phyloP scores from a whole-genome alignment of 2,329 filamentous ascomycete species.

The Parafenestella ontariensis region DNA sequence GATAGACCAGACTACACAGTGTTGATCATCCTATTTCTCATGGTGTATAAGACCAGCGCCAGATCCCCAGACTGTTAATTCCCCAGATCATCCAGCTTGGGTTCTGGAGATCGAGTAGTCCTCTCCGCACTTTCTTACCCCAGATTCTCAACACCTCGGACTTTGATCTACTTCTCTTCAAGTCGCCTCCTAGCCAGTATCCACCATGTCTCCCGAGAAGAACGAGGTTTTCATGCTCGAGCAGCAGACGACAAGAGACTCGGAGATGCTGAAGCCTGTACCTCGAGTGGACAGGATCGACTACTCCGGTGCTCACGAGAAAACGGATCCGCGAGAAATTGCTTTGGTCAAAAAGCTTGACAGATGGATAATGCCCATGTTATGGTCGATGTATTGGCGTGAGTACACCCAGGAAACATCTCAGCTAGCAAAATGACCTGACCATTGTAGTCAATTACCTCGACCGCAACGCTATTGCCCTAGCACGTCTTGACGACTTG shows the following conservation, averaged over 20 bases:
- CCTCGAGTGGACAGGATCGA: conserved; percentile 37
- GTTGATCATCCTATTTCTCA: neutral
- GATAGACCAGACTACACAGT: conserved; percentile 1
- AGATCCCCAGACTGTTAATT: conserved; percentile 27
- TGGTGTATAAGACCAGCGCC: conserved; percentile 27
- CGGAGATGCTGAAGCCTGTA: conserved; percentile 29
- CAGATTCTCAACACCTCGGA: neutral
- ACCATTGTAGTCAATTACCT: conserved; percentile 19
- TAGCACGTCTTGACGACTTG: conserved; percentile 67
- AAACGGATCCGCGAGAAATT: conserved; percentile 45
- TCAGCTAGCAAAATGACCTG: conserved; percentile 36
- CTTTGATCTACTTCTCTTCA: neutral
- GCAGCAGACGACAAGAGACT: conserved; percentile 29
- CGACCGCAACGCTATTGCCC: conserved; percentile 69
- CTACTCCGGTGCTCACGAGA: conserved; percentile 45
- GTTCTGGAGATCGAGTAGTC: conserved; percentile 23
- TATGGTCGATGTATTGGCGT: conserved; percentile 34
- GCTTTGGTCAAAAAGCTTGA: conserved; percentile 44
- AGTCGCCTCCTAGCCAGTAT: neutral
- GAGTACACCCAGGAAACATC: conserved; percentile 17
- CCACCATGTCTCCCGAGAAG: conserved; percentile 33
- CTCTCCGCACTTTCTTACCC: conserved; percentile 14
- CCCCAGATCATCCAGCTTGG: conserved; percentile 35
- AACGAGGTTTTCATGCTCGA: conserved; percentile 38
- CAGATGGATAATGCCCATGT: conserved; percentile 35